These are phyloP conservation scores for Colletotrichum magnum DNA, from an alignment of 2,329 filamentous ascomycete genomes.

Conservation along the genomic window DNA sequence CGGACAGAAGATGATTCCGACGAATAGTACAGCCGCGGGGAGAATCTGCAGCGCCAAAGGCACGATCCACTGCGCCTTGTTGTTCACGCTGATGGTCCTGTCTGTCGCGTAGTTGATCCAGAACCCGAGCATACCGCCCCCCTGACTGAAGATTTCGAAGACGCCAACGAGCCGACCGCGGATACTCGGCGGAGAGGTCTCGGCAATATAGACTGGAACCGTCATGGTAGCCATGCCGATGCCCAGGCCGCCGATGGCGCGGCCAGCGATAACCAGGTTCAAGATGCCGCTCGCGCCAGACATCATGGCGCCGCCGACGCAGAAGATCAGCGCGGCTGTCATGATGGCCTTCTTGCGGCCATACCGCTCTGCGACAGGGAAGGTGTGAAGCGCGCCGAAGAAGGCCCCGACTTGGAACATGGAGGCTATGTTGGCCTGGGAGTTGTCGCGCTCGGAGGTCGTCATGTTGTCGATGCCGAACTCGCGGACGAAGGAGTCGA, in stretches of 20 bases:
- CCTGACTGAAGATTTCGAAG: constrained; percentile 65
- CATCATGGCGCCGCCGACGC: constrained; percentile 64
- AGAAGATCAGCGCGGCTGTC: constrained; percentile 63
- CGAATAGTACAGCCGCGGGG: constrained; percentile 53
- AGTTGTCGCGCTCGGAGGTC: constrained; percentile 34
- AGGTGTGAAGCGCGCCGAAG: constrained; percentile 67
- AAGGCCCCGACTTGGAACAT: constrained; percentile 71
- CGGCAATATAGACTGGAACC: constrained; percentile 71
- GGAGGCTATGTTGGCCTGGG: constrained; percentile 50
- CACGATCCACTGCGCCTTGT: constrained; percentile 56
- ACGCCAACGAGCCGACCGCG: constrained; percentile 67
- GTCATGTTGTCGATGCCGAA: constrained; percentile 40
- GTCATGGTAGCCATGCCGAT: constrained; percentile 65
- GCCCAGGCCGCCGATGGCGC: constrained; percentile 66
- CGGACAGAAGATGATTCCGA: constrained; percentile 50
- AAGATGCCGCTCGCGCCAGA: constrained; percentile 51
- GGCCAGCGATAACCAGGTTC: constrained; percentile 68
- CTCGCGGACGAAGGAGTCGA: constrained; percentile 43
- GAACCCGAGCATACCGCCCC: constrained; percentile 65
- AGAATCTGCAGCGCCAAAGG: constrained; percentile 59
- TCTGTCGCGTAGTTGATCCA: constrained; percentile 50
- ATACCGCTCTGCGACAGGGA: constrained; percentile 68
- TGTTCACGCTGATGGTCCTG: constrained; percentile 40
- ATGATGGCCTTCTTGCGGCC: constrained; percentile 68
- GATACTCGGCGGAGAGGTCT: constrained; percentile 66